Evolutionary conservation across 371 early-diverging fungal genomes (phyloP).

Genomic region (Haplosporangium sp.): DNA sequence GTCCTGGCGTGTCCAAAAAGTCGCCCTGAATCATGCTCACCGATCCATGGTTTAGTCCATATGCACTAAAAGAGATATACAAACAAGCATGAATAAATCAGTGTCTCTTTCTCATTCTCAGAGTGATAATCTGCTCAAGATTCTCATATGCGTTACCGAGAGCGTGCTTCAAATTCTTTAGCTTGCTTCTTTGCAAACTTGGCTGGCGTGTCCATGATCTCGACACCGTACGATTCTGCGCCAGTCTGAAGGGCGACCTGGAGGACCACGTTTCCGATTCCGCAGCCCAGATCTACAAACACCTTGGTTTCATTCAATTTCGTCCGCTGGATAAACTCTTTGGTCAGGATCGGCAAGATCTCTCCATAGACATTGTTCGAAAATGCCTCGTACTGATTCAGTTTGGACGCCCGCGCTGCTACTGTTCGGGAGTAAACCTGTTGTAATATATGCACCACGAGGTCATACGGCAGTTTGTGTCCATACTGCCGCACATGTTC

Average conservation of each 20-base stretch:
- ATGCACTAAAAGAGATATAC: constrained; percentile 58
- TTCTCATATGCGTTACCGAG: constrained; percentile 62
- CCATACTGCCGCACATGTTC: constrained; percentile 54
- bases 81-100: constrained; percentile 1
- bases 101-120: too few species aligned
- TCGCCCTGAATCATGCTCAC: constrained; percentile 80
- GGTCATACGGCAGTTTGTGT: constrained; percentile 67
- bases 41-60: constrained; percentile 71
- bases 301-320: constrained; percentile 71
- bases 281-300: constrained; percentile 95
- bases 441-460: constrained; percentile 86
- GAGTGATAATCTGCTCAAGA: too few species aligned
- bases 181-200: constrained; percentile 82
- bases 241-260: constrained; percentile 93
- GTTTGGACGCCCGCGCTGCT: constrained; percentile 80
- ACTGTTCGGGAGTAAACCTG: constrained; percentile 92
- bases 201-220: constrained; percentile 91
- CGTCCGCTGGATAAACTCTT: constrained; percentile 84
- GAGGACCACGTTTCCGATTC: constrained; percentile 96
- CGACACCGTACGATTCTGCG: constrained; percentile 89
- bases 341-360: constrained; percentile 85
- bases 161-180: constrained; percentile 85
- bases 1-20: constrained; percentile 74
- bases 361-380: constrained; percentile 97
- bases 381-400: constrained; percentile 91